Evolutionary conservation across 2,329 filamentous ascomycete species (phyloP).

Genomic region (Capronia epimyces): DNA sequence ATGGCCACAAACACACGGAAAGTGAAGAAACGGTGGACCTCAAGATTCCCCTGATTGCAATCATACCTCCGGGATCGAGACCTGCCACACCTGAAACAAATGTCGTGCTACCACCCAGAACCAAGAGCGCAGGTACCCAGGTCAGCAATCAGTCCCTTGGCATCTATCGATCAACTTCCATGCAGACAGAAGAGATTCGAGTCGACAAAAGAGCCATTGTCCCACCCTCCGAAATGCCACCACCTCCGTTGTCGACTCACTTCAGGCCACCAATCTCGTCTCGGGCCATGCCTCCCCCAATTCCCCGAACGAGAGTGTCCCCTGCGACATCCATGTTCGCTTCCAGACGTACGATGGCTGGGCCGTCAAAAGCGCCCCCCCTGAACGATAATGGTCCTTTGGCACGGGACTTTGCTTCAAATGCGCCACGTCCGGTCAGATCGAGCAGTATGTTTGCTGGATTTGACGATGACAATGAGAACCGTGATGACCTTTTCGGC

Average conservation of each 20-base stretch:
- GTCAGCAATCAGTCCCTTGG: slow-evolving; percentile 53
- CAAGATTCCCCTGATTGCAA: slow-evolving; percentile 79
- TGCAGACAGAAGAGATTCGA: slow-evolving; percentile 89
- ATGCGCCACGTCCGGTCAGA: slow-evolving; percentile 64
- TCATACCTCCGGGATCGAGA: slow-evolving; percentile 79
- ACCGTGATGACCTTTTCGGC: slow-evolving; percentile 29
- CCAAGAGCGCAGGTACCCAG: slow-evolving; percentile 78
- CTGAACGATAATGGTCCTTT: slow-evolving; percentile 70
- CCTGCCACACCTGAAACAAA: slow-evolving; percentile 64
- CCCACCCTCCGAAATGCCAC: slow-evolving; percentile 71
- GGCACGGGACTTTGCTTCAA: slow-evolving; percentile 44
- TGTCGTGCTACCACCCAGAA: slow-evolving; percentile 70
- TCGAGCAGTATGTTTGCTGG: slow-evolving; percentile 83
- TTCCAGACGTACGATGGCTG: slow-evolving; percentile 18
- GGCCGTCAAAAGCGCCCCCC: slow-evolving; percentile 23
- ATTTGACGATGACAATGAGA: slow-evolving; percentile 64
- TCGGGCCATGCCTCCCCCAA: slow-evolving; percentile 18
- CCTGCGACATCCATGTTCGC: slow-evolving; percentile 34
- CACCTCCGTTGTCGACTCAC: slow-evolving; percentile 60
- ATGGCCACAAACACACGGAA: slow-evolving; percentile 22
- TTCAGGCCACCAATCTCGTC: slow-evolving; percentile 33
- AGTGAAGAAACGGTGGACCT: slow-evolving; percentile 31
- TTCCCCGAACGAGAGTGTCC: slow-evolving; percentile 28
- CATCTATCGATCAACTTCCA: slow-evolving; percentile 50
- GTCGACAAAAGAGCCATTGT: slow-evolving; percentile 71